A percentile compares a stretch with the other conserved stretches of the same genome.
Conservation (phyloP, 306 rosid genomes). For the Casuarina equisetifolia region DNA sequence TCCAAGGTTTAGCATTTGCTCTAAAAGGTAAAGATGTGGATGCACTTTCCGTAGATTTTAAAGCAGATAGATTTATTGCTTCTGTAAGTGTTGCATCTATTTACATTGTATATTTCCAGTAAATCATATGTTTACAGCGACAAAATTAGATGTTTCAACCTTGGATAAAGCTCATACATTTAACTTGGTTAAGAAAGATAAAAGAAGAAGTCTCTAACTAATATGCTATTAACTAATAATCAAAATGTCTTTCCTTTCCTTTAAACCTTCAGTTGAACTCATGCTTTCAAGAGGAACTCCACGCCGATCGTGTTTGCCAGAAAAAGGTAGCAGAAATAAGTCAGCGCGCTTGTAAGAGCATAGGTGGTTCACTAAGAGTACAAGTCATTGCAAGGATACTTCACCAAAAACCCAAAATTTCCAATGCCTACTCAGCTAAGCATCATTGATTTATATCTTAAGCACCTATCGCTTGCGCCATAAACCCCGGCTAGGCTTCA, state of each 20-base stretch:
- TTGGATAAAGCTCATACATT: neutral
- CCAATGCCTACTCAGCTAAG: neutral
- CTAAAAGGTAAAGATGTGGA: too few relatives aligned
- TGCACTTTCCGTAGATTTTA: too few relatives aligned
- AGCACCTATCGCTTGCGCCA: conserved; percentile 42
- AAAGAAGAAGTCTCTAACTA: neutral
- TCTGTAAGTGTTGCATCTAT: too few relatives aligned
- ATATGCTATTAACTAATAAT: neutral
- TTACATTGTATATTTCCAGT: too few relatives aligned
- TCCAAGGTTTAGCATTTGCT: too few relatives aligned
- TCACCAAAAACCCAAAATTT: neutral
- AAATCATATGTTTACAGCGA: neutral
- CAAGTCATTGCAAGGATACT: neutral
- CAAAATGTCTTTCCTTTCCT: neutral
- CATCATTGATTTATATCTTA: neutral
- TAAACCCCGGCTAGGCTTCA: conserved; percentile 67
- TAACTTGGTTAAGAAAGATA: neutral
- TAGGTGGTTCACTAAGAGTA: neutral
- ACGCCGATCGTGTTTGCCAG: neutral
- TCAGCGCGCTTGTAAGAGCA: neutral
- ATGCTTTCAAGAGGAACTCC: neutral
- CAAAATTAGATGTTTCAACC: neutral
- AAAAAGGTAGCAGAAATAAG: neutral
- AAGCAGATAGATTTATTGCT: too few relatives aligned
- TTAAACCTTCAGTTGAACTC: neutral